phyloP scores from a whole-genome alignment of 31 red algal genomes.

The Asparagopsis taxiformis region DNA sequence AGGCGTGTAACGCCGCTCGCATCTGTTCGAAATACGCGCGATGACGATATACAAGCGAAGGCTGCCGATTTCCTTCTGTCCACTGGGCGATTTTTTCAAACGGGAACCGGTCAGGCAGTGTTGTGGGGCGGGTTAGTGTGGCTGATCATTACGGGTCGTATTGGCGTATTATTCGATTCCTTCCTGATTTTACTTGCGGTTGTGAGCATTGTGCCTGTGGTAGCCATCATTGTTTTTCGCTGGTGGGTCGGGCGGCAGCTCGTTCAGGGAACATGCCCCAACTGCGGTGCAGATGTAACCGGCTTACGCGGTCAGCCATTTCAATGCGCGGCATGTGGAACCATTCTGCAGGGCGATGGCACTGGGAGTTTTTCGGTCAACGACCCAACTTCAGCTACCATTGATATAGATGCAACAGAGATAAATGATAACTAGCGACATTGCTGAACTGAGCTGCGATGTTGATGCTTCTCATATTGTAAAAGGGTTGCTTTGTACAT shows the following conservation, averaged over 20 bases:
- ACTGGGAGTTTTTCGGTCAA: constrained; percentile 69
- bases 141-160: constrained; percentile 87
- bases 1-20: not conserved
- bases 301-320: constrained; percentile 68
- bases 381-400: constrained; percentile 75
- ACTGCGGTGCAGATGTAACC: constrained; percentile 64
- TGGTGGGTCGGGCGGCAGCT: constrained; percentile 86
- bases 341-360: constrained; percentile 49
- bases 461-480: too few species aligned
- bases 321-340: constrained; percentile 75
- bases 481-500: not conserved
- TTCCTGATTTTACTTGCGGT: constrained; percentile 83
- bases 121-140: constrained; percentile 81
- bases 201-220: constrained; percentile 74
- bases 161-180: constrained; percentile 90
- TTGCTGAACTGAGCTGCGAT: constrained; percentile 7
- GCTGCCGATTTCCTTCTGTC: constrained; percentile 44
- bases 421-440: constrained; percentile 25
- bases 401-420: constrained; percentile 84
- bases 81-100: constrained; percentile 73
- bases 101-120: constrained; percentile 63
- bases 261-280: constrained; percentile 75
- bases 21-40: not conserved
- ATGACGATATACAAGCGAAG: constrained; percentile 2
- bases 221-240: constrained; percentile 71